A percentile compares a stretch with the other conserved stretches of the same genome.
Evolutionary conservation across 2,329 filamentous ascomycete species (phyloP).

Genomic region (Hymenoscyphus repandus): DNA sequence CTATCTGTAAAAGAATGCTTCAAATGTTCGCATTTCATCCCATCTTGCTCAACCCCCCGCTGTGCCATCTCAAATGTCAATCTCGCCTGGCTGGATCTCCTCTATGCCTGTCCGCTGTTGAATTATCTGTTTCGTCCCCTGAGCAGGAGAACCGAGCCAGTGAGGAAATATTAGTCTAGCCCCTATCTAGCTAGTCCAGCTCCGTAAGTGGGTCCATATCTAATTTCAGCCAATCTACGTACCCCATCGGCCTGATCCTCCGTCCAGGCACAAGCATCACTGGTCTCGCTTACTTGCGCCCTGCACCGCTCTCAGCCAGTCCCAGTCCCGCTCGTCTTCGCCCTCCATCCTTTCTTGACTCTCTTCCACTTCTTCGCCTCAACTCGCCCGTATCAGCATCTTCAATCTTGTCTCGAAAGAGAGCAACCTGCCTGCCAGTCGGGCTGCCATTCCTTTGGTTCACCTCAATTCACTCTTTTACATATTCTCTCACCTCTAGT

Average conservation of each 20-base stretch:
- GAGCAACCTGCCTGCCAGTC: slow-evolving; percentile 38
- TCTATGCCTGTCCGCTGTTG: not conserved
- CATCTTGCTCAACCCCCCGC: too few relatives aligned
- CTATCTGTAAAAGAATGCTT: too few relatives aligned
- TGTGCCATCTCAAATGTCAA: too few relatives aligned
- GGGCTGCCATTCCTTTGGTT: slow-evolving; percentile 52
- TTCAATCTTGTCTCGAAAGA: slow-evolving; percentile 21
- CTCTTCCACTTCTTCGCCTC: slow-evolving; percentile 21
- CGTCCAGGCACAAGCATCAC: not conserved
- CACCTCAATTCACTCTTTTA: slow-evolving; percentile 35
- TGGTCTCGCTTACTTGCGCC: not conserved
- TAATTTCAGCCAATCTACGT: not conserved
- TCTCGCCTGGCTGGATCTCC: not conserved
- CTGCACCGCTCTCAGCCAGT: not conserved
- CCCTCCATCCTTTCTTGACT: slow-evolving; percentile 8
- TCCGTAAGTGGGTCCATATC: too few relatives aligned
- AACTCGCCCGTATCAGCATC: slow-evolving; percentile 7
- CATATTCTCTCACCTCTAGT: slow-evolving; percentile 28
- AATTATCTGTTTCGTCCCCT: not conserved
- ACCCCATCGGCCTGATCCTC: slow-evolving; percentile 1
- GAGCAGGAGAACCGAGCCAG: not conserved
- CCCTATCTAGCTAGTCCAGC: too few relatives aligned
- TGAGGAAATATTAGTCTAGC: not conserved
- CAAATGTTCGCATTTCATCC: too few relatives aligned
- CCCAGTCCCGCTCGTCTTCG: slow-evolving; percentile 1